phyloP scores from a whole-genome alignment of 2,329 filamentous ascomycete species.

The Graphiopsis chlorocephala region DNA sequence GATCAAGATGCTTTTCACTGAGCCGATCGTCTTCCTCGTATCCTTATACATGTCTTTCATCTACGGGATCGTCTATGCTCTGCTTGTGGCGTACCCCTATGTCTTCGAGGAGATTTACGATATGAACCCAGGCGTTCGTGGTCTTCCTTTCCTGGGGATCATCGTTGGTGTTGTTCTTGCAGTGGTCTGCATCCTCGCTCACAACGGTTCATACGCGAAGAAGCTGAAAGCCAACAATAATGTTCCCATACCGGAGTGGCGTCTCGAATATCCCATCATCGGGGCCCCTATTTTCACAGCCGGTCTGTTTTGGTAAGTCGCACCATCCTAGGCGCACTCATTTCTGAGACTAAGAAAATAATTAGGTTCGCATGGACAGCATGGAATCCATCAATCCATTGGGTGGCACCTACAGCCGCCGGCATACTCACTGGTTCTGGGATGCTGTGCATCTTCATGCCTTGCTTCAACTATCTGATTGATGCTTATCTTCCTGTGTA shows the following conservation, averaged over 20 bases:
- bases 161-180: slow-evolving; percentile 61
- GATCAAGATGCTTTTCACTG: slow-evolving; percentile 65
- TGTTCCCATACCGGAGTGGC: slow-evolving; percentile 27
- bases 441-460: slow-evolving; percentile 26
- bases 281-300: slow-evolving; percentile 34
- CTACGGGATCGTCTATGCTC: slow-evolving; percentile 47
- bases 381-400: slow-evolving; percentile 21
- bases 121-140: slow-evolving; percentile 58
- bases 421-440: slow-evolving; percentile 26
- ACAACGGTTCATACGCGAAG: slow-evolving; percentile 1
- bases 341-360: neutral
- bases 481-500: slow-evolving; percentile 42
- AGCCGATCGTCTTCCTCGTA: slow-evolving; percentile 64
- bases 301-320: slow-evolving; percentile 36
- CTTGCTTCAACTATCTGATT: slow-evolving; percentile 36
- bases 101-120: slow-evolving; percentile 59
- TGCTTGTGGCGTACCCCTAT: slow-evolving; percentile 49
- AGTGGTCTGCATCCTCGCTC: slow-evolving; percentile 34
- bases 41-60: slow-evolving; percentile 64
- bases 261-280: slow-evolving; percentile 19
- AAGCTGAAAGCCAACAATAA: slow-evolving; percentile 12
- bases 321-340: neutral
- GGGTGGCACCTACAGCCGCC: slow-evolving; percentile 22
- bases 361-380: slow-evolving; percentile 22
- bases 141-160: slow-evolving; percentile 65